Evolutionary conservation across 495 filamentous ascomycete genomes (phyloP), one percentile per base, ranked within the genome.

Genomic region (Evernia prunastri): DNA sequence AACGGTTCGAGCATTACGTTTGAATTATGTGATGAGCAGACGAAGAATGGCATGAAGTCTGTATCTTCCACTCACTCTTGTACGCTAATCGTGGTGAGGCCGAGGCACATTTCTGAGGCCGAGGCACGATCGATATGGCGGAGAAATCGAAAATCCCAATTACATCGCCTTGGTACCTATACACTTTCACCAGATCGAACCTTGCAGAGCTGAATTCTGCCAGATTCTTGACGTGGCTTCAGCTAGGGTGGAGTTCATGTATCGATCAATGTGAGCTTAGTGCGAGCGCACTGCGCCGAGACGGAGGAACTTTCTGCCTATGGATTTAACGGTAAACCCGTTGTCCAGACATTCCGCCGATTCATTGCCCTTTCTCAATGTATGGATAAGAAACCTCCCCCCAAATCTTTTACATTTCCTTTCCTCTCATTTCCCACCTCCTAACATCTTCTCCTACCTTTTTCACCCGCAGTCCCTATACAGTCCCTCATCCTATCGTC

Each of bases 281-380:
- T 15, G 1, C 2, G n/a, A n/a, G 36, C 36, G 12, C 12, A 37
- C 36, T 6, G 12, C 2, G 20, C 51, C 3, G 15, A 5, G 25
- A 54, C 51, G 51, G 51, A 31, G 27, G 51, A 54, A 54, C 29
- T 33, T 33, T 54, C 13, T 33, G 51, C 51, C 51, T 29, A 33
- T 54, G 51, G 51, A 54, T 54, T 33, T 54, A 54, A 54, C 11
- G 4, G 18, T 18, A 54, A 20, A 27, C 18, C 51, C 49, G 49
- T 27, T 53, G 6, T 53, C 49, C 6, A 43, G 10, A 0, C 49
- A 31, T 53, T 53, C 15, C 49, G 27, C 27, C 27, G 25, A 29
- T 31, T 53, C 27, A 29, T 27, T 0, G 4, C 27, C 23, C 12
- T 49, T 25, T 13, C 11, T 27, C n/a, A 53, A 5, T 8, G 7